These are phyloP conservation scores for Globisporangium viniferum DNA, from an alignment of 352 stramenopile species.

Conservation along the genomic window DNA sequence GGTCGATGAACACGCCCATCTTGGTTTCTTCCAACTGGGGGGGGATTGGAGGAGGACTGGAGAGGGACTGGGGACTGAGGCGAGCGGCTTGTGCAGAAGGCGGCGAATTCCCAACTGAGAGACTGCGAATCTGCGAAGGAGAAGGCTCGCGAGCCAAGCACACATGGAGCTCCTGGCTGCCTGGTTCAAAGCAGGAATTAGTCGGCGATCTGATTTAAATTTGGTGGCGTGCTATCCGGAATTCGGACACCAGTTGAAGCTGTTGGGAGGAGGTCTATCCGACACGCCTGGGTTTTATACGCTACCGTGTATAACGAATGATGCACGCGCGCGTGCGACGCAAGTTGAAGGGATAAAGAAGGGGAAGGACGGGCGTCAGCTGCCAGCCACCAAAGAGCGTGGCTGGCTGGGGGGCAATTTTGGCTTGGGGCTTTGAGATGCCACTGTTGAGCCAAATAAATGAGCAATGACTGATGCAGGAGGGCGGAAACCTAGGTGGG, in stretches of 20 bases:
- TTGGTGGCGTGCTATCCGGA: not conserved
- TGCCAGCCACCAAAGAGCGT: not conserved
- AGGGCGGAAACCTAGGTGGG: not conserved
- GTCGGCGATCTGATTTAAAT: conserved; percentile 2
- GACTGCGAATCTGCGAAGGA: not conserved
- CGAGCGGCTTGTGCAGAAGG: not conserved
- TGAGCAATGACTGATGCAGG: not conserved
- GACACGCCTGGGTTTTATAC: not conserved
- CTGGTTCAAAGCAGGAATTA: not conserved
- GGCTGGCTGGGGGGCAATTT: not conserved
- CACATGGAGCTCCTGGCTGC: not conserved
- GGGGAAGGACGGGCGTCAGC: not conserved
- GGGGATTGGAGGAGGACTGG: no score
- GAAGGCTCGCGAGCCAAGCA: not conserved
- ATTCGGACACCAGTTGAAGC: not conserved
- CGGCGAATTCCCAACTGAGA: conserved; percentile 18
- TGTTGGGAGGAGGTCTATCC: not conserved
- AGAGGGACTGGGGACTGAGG: no score
- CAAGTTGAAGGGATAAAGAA: not conserved
- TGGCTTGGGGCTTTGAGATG: not conserved
- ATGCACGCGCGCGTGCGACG: not conserved
- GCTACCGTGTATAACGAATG: not conserved
- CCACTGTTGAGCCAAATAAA: not conserved
- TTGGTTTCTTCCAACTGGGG: not conserved
- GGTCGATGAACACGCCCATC: conserved; percentile 81